Percentiles rank a stretch among this genome's conserved stretches.
Conservation (phyloP, 495 filamentous ascomycete genomes). For the Tuber borchii region DNA sequence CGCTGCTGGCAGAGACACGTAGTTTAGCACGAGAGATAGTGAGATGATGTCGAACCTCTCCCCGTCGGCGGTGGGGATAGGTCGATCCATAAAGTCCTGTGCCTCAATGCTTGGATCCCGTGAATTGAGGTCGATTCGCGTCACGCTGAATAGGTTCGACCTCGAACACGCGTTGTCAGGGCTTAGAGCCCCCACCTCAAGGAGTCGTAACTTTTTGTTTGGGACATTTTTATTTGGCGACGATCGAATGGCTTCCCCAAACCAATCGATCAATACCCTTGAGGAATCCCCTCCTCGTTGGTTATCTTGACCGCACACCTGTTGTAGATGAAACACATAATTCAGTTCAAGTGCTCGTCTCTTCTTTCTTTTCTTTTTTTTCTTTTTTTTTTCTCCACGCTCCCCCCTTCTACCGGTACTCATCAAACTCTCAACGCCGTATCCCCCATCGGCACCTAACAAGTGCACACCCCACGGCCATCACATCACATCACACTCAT, state of each 20-base stretch:
- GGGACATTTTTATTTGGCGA: slow-evolving; percentile 27
- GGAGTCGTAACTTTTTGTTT: slow-evolving; percentile 53
- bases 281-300: slow-evolving; percentile 89
- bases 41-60: slow-evolving; percentile 83
- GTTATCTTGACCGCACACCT: slow-evolving; percentile 63
- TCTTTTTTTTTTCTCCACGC: neutral
- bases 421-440: neutral
- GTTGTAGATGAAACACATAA: neutral
- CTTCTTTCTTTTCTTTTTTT: neutral
- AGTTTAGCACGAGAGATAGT: slow-evolving; percentile 93
- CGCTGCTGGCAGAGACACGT: slow-evolving; percentile 65
- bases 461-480: slow-evolving; percentile 17
- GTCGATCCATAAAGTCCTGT: slow-evolving; percentile 91
- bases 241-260: slow-evolving; percentile 45
- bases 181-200: slow-evolving; percentile 87
- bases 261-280: slow-evolving; percentile 78
- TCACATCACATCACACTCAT: slow-evolving; percentile 12
- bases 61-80: slow-evolving; percentile 55
- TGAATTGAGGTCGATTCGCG: slow-evolving; percentile 84
- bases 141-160: slow-evolving; percentile 62
- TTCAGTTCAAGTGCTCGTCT: neutral
- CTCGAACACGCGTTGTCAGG: slow-evolving; percentile 75
- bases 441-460: slow-evolving; percentile 10
- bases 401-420: neutral
- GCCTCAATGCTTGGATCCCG: slow-evolving; percentile 70